phyloP scores from a whole-genome alignment of 345 rosid genomes.

The Citrus mangshanensis region DNA sequence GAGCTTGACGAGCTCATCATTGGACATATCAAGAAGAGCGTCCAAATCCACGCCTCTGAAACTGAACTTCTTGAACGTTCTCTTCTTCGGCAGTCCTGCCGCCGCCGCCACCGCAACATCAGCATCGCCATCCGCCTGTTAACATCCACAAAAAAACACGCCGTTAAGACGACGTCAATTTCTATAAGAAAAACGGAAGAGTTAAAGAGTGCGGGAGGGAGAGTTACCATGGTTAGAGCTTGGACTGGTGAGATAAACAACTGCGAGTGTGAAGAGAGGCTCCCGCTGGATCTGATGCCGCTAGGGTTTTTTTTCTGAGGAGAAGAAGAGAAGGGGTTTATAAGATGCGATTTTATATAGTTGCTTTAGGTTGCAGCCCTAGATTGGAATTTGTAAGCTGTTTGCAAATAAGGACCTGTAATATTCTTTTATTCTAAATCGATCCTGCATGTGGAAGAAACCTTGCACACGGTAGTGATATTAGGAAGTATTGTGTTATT shows the following conservation, averaged over 20 bases:
- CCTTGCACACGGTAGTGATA: background rate
- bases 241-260: background rate
- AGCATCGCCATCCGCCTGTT: conserved; percentile 43
- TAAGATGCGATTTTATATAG: background rate
- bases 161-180: background rate
- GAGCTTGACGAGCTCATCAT: conserved; percentile 93
- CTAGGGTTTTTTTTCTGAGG: conserved; percentile 22
- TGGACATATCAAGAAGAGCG: conserved; percentile 84
- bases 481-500: too few relatives aligned
- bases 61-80: conserved; percentile 59
- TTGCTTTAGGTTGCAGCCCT: conserved; percentile 6
- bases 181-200: background rate
- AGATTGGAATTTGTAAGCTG: background rate
- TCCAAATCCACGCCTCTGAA: conserved; percentile 59
- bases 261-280: background rate
- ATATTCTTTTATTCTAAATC: background rate
- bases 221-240: conserved; percentile 31
- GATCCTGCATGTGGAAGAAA: background rate
- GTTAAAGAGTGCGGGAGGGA: background rate
- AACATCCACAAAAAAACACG: background rate
- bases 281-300: conserved; percentile 19
- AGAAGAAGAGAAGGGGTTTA: too few relatives aligned
- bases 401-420: conserved; percentile 8
- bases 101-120: conserved; percentile 43
- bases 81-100: conserved; percentile 46